phyloP scores from a whole-genome alignment of 345 rosid species.

The Passiflora organensis region DNA sequence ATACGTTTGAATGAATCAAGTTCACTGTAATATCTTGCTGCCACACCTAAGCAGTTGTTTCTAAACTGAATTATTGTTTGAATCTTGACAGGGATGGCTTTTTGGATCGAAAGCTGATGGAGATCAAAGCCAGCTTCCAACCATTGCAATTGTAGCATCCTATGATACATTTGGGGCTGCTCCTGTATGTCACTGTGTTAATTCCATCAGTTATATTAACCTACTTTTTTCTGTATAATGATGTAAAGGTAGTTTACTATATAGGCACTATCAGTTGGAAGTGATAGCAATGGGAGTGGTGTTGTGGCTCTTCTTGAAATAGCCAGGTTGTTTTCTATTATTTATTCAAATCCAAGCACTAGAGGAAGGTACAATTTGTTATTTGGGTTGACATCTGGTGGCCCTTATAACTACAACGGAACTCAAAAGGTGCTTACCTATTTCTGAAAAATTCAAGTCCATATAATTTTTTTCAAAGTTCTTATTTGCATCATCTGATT shows the following conservation, averaged over 20 bases:
- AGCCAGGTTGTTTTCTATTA: conserved; percentile 88
- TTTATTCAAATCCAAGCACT: conserved; percentile 89
- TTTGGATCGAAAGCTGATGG: conserved; percentile 87
- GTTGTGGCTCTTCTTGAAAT: conserved; percentile 90
- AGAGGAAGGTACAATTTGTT: conserved; percentile 92
- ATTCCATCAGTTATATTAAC: neutral
- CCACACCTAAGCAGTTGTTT: no score
- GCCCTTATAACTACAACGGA: conserved; percentile 96
- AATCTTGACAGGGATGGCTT: conserved; percentile 78
- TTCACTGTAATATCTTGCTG: no score
- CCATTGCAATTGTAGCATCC: conserved; percentile 91
- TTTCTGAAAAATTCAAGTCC: neutral
- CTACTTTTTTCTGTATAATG: conserved; percentile 6
- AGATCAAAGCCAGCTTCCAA: conserved; percentile 81
- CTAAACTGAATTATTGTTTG: conserved; percentile 13
- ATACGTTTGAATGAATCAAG: no score
- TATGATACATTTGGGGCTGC: conserved; percentile 97
- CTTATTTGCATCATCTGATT: conserved; percentile 6
- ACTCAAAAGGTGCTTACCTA: conserved; percentile 71
- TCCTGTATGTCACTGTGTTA: conserved; percentile 59
- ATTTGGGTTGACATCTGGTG: conserved; percentile 91
- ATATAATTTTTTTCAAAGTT: neutral
- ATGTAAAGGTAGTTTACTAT: conserved; percentile 18
- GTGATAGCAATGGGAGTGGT: conserved; percentile 98
- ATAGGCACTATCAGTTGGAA: conserved; percentile 92